Base-by-base conservation (phyloP, 148 eudicot species). In the Amaranthus cruentus region DNA sequence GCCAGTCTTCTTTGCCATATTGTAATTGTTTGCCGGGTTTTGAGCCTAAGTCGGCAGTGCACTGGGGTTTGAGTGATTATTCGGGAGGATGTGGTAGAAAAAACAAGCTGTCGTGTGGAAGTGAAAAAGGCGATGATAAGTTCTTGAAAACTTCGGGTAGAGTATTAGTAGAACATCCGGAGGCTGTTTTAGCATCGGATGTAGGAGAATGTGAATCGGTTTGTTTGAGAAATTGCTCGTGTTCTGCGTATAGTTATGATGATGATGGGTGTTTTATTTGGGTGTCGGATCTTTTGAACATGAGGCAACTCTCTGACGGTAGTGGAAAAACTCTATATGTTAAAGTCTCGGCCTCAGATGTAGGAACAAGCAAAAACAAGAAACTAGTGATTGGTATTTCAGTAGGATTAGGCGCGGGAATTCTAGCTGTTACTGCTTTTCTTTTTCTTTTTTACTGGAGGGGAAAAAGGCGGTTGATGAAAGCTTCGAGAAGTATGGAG, bases 211-310 rank as follows among this genome's bases (percentile, higher is more conserved):
- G 91, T 47, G 75, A 82, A 67, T 73, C 81, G 13, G 15, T 55
- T 12, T 87, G 91, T 47, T 69, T 83, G 70, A 71, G 47, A 65
- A 71, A 81, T 38, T 87, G 90, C 60, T 77, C 87, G 76, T 87
- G 90, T 68, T 77, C 76, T 53, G 88, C 87, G 61, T 87, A 81
- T 78, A 70, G 84, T 53, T 87, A 72, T 75, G 80, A 83, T 11
- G 50, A 21, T 10, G 68, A 55, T n/a, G 74, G 69, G 2, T 87
- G 90, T 69, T 83, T 71, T 2, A 58, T 81, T 67, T 87, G 88
- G 88, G 77, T 9, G 21, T 77, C 64, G 3, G 82, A 76, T 9
- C 79, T 87, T 7, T 28, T 85, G 48, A 79, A 85, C 72, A 66
- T 85, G 62, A 77, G 75, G 47, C 84, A 83, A 79, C 79, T 85